Conservation (phyloP, 2,329 filamentous ascomycete species). For the Dactylellina haptotyla region DNA sequence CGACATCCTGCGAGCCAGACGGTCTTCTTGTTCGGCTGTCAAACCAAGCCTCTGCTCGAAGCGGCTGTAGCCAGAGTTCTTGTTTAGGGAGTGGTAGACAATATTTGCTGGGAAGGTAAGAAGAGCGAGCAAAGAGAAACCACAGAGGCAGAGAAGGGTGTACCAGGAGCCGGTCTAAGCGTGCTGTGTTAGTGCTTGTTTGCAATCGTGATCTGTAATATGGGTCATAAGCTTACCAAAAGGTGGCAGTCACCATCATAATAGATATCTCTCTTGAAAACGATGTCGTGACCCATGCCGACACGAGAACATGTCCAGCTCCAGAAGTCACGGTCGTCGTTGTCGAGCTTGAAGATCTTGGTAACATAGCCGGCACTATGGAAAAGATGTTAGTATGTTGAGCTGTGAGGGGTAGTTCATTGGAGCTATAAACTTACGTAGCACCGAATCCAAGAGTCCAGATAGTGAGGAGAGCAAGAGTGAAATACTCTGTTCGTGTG, state of each 20-base stretch:
- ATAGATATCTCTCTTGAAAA: constrained; percentile 52
- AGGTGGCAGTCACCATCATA: constrained; percentile 53
- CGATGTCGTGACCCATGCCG: constrained; percentile 50
- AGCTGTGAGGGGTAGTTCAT: not conserved
- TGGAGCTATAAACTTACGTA: constrained; percentile 32
- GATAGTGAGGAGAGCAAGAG: constrained; percentile 31
- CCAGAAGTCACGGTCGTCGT: constrained; percentile 53
- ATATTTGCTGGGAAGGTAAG: constrained; percentile 52
- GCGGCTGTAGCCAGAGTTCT: constrained; percentile 51
- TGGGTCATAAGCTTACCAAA: constrained; percentile 24
- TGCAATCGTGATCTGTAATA: not conserved
- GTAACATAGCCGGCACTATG: constrained; percentile 51
- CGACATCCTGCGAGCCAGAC: constrained; percentile 5
- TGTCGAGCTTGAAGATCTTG: constrained; percentile 49
- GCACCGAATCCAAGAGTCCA: constrained; percentile 45
- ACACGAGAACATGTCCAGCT: constrained; percentile 44
- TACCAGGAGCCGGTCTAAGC: constrained; percentile 50
- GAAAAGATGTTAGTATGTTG: constrained; percentile 7
- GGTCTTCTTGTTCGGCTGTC: constrained; percentile 34
- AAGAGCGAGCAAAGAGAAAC: constrained; percentile 40
- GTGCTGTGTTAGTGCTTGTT: not conserved
- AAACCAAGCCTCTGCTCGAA: constrained; percentile 46
- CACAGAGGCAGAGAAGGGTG: constrained; percentile 46
- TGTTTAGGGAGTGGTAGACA: constrained; percentile 48
- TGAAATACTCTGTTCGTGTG: constrained; percentile 49